Evolutionary conservation across 352 stramenopile species (phyloP), one percentile per base, ranked within the genome.

Genomic region (Globisporangium perplexum): DNA sequence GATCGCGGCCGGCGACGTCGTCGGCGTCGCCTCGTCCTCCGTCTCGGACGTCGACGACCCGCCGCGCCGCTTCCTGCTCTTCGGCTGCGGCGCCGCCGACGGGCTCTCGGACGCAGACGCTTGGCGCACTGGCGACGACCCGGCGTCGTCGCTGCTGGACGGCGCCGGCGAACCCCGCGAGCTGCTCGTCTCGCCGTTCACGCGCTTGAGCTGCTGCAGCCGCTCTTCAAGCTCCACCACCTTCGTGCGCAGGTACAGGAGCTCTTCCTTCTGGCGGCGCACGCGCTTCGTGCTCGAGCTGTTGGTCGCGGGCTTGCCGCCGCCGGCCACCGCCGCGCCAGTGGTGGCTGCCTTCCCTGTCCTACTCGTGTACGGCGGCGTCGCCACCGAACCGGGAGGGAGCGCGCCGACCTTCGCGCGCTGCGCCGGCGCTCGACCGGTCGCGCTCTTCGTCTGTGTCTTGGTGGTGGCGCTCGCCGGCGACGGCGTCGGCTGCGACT

Each of bases 201-300:
- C 51, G 14, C 56, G 55, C 38, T 60, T 47, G 33, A 65, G 38
- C n/a, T 65, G 38, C 48, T 50, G 12, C 6, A 67, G 35, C 7
- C 47, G 45, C 46, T 50, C 44, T n/a, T 65, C 55, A n/a, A 70
- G 51, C 31, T 65, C 63, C 11, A 53, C 36, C 17, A 64, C 63
- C 45, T 65, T 54, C 3, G 23, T 38, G 15, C 63, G 54, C 26
- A 70, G n/a, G 30, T 65, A 60, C 43, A 57, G 10, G 14, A 69
- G 24, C 26, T 69, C 63, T 22, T 64, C 54, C 22, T 65, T 69
- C 48, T 58, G 51, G 3, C 55, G 57, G 10, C 55, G 55, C 47
- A 62, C 55, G 41, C 55, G 55, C 47, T 62, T 62, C 33, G 55
- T 63, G 31, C 59, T 62, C 22, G 50, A 52, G 31, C 33, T 63